Evolutionary conservation across 179 eudicot genomes (phyloP), one percentile per base, ranked within the genome.

Genomic region (Sideroxylon spinosum): DNA sequence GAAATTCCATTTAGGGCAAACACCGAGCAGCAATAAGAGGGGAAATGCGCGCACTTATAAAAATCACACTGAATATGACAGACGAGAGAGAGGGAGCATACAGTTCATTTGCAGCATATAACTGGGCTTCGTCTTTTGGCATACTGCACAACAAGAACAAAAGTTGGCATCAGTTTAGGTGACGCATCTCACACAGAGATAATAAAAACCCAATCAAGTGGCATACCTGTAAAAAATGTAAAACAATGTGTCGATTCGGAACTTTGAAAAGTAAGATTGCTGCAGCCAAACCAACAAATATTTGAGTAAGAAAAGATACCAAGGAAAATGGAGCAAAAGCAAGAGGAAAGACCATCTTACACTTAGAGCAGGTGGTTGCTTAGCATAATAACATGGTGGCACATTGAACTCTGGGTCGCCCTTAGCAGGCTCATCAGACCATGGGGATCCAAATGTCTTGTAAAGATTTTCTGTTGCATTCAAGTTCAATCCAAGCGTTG

Each of bases 121-220:
- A 74, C 78, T 94, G 98, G 48, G 97, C 97, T 86, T 94, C 95
- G 67, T 94, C 98, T 85, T 82, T 92, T 28, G 98, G 98, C 98
- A 94, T 92, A 88, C 97, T 94, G 93, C 89, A 88, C 37, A 65
- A 37, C 20, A 83, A 50, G 50, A 68, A 76, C 32, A 71, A 26
- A 61, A 77, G 64, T 22, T 37, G 68, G 49, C 29, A 78, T 14
- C 69, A 32, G 76, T 16, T 57, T 26, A 9, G 63, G 16, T 17
- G 48, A 77, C 77, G 74, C 23, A 22, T 49, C 9, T 50, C 60
- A 75, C 44, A 46, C 71, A 4, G 48, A 71, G 13, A 79, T 16
- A 66, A 16, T 23, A 73, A 50, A 16, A 11, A 73, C n/a, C 17
- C 13, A 74, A 52, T 6, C 6, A 55, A 80, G 48, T 85, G 57